Base-by-base conservation (phyloP, 1,284 basidiomycete genomes). In the Thecaphora thlaspeos region DNA sequence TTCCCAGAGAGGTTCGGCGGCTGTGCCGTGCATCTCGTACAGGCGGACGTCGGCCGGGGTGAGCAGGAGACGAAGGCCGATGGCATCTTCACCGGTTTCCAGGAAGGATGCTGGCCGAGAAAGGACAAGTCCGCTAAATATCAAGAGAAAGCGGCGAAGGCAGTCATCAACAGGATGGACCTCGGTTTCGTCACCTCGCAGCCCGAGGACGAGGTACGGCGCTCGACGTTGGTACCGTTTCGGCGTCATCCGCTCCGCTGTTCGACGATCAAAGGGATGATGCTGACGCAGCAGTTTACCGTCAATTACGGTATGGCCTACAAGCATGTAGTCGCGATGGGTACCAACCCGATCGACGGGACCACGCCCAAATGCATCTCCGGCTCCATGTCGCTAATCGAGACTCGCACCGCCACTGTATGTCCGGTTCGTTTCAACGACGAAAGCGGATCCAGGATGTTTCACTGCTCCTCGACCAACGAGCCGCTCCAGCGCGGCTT, bases 251-350 rank as follows among this genome's bases (percentile, higher is more conserved):
- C 39, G 1, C 59, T 68, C 10, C 32, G 32, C 7, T 14, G 3
- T 15, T 11, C 32, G 5, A 3, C 32, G 42, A 8, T 54, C 18
- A 54, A 52, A 23, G 48, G 51, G 8, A 26, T 42, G 14, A 58
- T 70, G 45, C 47, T 70, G 5, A 61, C 56, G 2, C 68, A 70
- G 36, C 67, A 69, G 41, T 70, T 65, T 46, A 70, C 68, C 1
- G 61, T 48, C 46, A 70, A 70, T 47, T 64, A 69, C 36, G 68
- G 68, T 24, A 56, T 53, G 14, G 48, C 55, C 0, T 70, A 70
- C 55, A 70, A 68, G 30, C 60, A 62, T 34, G 51, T 58, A 2
- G 60, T 62, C 12, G 55, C 55, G 11, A 62, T 62, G 60, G 60
- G 55, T 2, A 62, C 60, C 2, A n/a, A 39, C 1, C 55, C 60